phyloP scores from a whole-genome alignment of 495 filamentous ascomycete genomes.

The Penicillium bialowiezense region DNA sequence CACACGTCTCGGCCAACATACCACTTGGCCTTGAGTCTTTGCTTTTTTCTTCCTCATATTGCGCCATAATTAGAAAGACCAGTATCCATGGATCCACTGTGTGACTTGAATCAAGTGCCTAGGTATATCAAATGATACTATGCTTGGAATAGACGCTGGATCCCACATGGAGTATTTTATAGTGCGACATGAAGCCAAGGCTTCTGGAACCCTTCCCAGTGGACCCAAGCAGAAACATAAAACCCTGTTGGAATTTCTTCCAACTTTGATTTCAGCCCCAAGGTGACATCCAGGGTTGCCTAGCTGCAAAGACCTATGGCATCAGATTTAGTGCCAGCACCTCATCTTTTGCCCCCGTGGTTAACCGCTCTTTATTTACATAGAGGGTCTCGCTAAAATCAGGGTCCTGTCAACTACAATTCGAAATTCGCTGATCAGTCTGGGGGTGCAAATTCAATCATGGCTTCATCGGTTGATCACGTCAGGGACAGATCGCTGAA shows the following conservation, averaged over 20 bases:
- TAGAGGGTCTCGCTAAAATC: not conserved
- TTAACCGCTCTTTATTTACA: constrained; percentile 10
- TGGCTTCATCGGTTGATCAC: constrained; percentile 7
- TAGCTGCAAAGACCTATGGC: constrained; percentile 25
- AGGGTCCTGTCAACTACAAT: not conserved
- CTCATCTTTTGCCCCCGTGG: constrained; percentile 26
- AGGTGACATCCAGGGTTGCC: constrained; percentile 12
- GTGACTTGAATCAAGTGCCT: too few species aligned
- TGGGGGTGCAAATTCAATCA: not conserved
- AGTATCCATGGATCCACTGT: too few species aligned
- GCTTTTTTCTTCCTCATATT: too few species aligned
- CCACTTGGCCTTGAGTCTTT: too few species aligned
- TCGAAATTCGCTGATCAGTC: not conserved
- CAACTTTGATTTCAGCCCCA: not conserved
- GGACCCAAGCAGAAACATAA: not conserved
- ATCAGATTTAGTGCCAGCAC: constrained; percentile 39
- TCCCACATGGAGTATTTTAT: too few species aligned
- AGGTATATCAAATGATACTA: too few species aligned
- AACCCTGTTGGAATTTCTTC: not conserved
- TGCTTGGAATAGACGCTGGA: too few species aligned
- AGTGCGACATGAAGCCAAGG: not conserved
- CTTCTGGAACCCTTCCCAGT: constrained; percentile 4
- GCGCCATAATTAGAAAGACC: too few species aligned
- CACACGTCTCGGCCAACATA: too few species aligned
- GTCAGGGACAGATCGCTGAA: constrained; percentile 6